These are phyloP conservation scores for Emmonsiellopsis sp. DNA, from an alignment of 2,329 filamentous ascomycete species.

Conservation along the genomic window DNA sequence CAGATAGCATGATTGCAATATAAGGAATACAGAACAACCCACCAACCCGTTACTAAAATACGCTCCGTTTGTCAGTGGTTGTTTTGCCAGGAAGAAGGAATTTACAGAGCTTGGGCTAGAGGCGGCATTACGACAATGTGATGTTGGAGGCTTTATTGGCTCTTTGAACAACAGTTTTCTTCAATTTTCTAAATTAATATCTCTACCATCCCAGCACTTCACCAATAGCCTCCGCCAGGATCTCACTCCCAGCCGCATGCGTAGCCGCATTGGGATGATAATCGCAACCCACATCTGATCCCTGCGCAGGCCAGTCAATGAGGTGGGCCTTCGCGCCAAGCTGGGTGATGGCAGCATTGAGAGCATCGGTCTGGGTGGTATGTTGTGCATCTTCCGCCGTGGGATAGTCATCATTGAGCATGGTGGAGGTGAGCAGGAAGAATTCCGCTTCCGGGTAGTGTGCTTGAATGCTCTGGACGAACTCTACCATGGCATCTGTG, in stretches of 20 bases:
- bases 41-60: too few species aligned
- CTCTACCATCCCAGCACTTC: not conserved
- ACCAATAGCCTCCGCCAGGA: not conserved
- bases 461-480: not conserved
- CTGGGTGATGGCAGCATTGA: not conserved
- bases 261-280: not conserved
- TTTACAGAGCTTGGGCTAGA: too few species aligned
- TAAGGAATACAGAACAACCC: too few species aligned
- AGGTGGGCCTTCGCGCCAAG: not conserved
- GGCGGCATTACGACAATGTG: too few species aligned
- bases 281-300: not conserved
- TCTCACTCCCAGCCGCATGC: not conserved
- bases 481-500: not conserved
- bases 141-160: too few species aligned
- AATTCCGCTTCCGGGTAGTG: not conserved
- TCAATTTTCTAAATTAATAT: too few species aligned
- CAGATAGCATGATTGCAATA: too few species aligned
- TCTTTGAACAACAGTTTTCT: too few species aligned
- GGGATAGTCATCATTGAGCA: not conserved
- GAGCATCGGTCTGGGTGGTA: not conserved
- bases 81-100: too few species aligned
- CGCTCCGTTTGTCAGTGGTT: too few species aligned
- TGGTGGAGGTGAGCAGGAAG: not conserved
- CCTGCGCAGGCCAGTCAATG: not conserved
- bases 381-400: not conserved